A percentile compares a stretch with the other conserved stretches of the same genome.
Evolutionary conservation across 2,329 filamentous ascomycete species (phyloP).

Genomic region (Pyricularia pennisetigena): DNA sequence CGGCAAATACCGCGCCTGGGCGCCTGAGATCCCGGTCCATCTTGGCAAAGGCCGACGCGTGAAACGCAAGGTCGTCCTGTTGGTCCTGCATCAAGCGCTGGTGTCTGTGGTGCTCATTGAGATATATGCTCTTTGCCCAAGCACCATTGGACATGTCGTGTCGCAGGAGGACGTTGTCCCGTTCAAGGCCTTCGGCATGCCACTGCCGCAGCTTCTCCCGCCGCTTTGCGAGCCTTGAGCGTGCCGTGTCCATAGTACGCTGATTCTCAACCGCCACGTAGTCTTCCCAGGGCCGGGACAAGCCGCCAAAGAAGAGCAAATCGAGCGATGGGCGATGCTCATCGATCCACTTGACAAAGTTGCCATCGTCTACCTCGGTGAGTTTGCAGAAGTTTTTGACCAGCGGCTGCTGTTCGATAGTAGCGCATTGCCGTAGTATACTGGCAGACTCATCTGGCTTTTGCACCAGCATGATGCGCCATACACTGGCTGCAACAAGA

Average conservation of each 20-base stretch:
- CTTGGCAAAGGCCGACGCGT: slow-evolving; percentile 64
- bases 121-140: slow-evolving; percentile 94
- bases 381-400: slow-evolving; percentile 72
- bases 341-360: slow-evolving; percentile 84
- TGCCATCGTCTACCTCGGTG: slow-evolving; percentile 78
- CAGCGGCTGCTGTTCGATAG: slow-evolving; percentile 60
- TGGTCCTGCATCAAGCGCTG: slow-evolving; percentile 86
- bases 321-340: slow-evolving; percentile 71
- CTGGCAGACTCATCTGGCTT: slow-evolving; percentile 74
- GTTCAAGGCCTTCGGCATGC: slow-evolving; percentile 58
- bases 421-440: slow-evolving; percentile 63
- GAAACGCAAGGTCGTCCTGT: slow-evolving; percentile 76
- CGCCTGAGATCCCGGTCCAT: slow-evolving; percentile 71
- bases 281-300: slow-evolving; percentile 78
- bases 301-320: slow-evolving; percentile 67
- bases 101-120: slow-evolving; percentile 84
- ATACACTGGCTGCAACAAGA: slow-evolving; percentile 69
- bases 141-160: slow-evolving; percentile 81
- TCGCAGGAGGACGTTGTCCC: slow-evolving; percentile 64
- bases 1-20: slow-evolving; percentile 72
- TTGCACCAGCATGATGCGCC: slow-evolving; percentile 88
- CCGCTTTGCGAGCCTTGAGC: slow-evolving; percentile 59
- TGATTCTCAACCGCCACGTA: slow-evolving; percentile 79
- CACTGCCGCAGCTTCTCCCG: slow-evolving; percentile 76
- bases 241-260: slow-evolving; percentile 66